Conservation (phyloP, 371 early-diverging fungal species). For the Nematocida minor region DNA sequence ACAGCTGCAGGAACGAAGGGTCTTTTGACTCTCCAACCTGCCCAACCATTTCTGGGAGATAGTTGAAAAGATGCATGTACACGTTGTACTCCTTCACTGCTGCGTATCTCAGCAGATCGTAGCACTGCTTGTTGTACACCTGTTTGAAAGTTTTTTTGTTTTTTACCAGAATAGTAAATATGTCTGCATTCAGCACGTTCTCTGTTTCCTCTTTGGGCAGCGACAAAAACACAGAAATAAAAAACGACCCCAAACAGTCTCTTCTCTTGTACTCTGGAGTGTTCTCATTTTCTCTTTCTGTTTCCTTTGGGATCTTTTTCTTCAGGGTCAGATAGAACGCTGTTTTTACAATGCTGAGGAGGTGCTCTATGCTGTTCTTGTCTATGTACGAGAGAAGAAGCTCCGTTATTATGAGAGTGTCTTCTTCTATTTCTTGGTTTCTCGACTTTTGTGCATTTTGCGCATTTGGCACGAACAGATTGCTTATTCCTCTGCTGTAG, state of each 20-base stretch:
- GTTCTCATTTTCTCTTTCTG: background rate
- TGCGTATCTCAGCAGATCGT: background rate
- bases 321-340: background rate
- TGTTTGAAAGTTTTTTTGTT: background rate
- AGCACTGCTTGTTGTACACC: background rate
- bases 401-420: background rate
- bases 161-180: background rate
- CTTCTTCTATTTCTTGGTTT: background rate
- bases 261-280: background rate
- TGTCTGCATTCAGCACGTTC: background rate
- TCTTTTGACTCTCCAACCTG: background rate
- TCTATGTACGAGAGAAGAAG: background rate
- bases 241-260: background rate
- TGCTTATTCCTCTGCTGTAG: background rate
- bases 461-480: background rate
- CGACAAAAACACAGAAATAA: background rate
- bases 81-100: background rate
- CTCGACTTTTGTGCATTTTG: background rate
- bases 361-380: slow-evolving; percentile 5
- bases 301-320: background rate
- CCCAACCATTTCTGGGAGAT: background rate
- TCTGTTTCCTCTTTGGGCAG: slow-evolving; percentile 2
- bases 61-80: background rate
- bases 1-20: slow-evolving; percentile 4
- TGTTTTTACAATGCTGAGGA: background rate